Conservation (phyloP, 2,329 filamentous ascomycete genomes). For the Paraconiothyrium sp. region DNA sequence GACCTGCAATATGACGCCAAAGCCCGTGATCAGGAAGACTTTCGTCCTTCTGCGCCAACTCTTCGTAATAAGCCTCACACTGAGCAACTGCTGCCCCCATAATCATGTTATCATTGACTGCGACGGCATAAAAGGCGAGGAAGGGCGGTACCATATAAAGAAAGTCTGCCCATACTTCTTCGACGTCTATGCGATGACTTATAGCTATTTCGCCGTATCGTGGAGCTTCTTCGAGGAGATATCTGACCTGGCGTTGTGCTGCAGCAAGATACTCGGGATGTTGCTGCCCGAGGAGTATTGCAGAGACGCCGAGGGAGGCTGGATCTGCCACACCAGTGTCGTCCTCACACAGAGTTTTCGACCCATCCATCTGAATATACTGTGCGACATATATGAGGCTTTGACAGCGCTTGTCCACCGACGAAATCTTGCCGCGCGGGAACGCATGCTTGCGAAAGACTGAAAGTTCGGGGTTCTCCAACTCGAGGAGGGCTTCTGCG, state of each 20-base stretch:
- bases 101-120: slow-evolving; percentile 43
- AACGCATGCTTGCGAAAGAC: slow-evolving; percentile 51
- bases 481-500: slow-evolving; percentile 52
- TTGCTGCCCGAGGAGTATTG: slow-evolving; percentile 54
- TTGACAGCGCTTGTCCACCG: slow-evolving; percentile 31
- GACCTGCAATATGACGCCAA: slow-evolving; percentile 59
- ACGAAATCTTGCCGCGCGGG: slow-evolving; percentile 37
- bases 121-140: slow-evolving; percentile 58
- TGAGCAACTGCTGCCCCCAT: slow-evolving; percentile 51
- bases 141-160: slow-evolving; percentile 61
- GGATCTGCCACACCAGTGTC: slow-evolving; percentile 55
- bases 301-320: slow-evolving; percentile 55
- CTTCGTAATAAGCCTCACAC: slow-evolving; percentile 53
- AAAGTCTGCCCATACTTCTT: slow-evolving; percentile 60
- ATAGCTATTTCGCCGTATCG: slow-evolving; percentile 57
- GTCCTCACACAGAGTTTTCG: slow-evolving; percentile 42
- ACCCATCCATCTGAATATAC: slow-evolving; percentile 38
- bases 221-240: slow-evolving; percentile 52
- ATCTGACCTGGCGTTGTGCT: slow-evolving; percentile 52
- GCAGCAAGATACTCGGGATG: slow-evolving; percentile 47
- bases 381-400: slow-evolving; percentile 46
- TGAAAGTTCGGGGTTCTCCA: slow-evolving; percentile 45
- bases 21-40: slow-evolving; percentile 28
- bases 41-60: slow-evolving; percentile 40
- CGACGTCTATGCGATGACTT: slow-evolving; percentile 54